phyloP scores from a whole-genome alignment of 2,329 filamentous ascomycete genomes.

The Trichoderma lentiforme region DNA sequence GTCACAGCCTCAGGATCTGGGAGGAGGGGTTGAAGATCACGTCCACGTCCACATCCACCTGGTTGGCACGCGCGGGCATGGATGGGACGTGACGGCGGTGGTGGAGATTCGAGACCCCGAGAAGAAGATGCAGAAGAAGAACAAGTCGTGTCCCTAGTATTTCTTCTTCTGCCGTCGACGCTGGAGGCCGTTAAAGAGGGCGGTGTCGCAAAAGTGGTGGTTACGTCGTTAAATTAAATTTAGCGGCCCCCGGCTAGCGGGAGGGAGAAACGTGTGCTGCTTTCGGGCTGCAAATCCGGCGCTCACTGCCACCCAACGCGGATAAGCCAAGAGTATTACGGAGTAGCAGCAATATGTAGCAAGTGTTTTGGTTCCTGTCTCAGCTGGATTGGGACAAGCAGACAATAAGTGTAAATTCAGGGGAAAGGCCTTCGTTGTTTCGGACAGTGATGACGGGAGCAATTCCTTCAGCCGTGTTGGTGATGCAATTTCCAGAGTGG shows the following conservation, averaged over 20 bases:
- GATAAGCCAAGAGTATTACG: not conserved
- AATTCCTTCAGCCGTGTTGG: not conserved
- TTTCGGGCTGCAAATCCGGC: conserved; percentile 21
- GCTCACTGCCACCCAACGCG: not conserved
- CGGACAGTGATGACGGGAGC: not conserved
- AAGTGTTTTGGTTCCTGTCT: not conserved
- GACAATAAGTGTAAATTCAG: not conserved
- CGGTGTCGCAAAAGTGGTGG: conserved; percentile 15
- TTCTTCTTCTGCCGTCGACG: not conserved
- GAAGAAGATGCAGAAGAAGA: not conserved
- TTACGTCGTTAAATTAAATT: conserved; percentile 20
- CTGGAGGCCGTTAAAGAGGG: not conserved
- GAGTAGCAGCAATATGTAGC: not conserved
- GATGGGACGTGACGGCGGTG: conserved; percentile 25
- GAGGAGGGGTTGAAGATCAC: conserved; percentile 20
- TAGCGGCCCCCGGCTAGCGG: conserved; percentile 9
- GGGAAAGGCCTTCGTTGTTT: not conserved
- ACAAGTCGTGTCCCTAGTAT: not conserved
- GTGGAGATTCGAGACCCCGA: not conserved
- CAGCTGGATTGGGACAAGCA: not conserved
- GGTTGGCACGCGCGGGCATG: conserved; percentile 18
- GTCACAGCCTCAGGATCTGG: conserved; percentile 12
- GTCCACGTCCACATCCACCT: conserved; percentile 30
- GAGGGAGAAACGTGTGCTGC: not conserved
- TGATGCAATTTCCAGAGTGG: conserved; percentile 4